These are phyloP conservation scores for Ustilago crameri DNA, from an alignment of 1,284 basidiomycete genomes.

Conservation along the genomic window DNA sequence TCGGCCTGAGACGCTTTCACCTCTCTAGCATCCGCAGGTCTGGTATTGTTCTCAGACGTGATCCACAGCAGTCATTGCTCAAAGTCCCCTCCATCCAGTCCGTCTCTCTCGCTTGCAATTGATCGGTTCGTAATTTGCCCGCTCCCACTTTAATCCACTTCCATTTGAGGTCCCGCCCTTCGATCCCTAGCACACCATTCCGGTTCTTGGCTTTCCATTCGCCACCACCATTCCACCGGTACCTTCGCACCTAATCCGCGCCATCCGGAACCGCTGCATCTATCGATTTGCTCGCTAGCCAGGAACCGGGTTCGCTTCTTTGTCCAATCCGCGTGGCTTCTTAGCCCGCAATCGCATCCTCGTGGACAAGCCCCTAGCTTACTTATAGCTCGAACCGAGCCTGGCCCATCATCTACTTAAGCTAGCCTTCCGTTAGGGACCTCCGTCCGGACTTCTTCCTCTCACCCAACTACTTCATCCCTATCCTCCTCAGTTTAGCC, in stretches of 20 bases:
- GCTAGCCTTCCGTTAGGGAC: background rate
- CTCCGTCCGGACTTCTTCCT: background rate
- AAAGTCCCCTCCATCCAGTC: background rate
- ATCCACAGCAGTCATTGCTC: constrained; percentile 1
- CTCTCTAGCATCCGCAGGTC: too few relatives aligned
- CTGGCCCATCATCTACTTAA: background rate
- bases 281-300: background rate
- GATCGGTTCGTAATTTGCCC: background rate
- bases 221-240: background rate
- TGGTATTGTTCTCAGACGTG: background rate
- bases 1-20: background rate
- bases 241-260: background rate
- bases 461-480: too few relatives aligned
- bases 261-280: background rate
- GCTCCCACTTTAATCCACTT: background rate
- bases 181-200: constrained; percentile 1
- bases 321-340: background rate
- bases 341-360: background rate
- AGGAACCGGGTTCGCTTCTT: too few relatives aligned
- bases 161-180: background rate
- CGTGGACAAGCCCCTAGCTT: background rate
- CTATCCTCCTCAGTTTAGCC: too few relatives aligned
- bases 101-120: too few relatives aligned
- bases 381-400: background rate
- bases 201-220: background rate